phyloP scores from a whole-genome alignment of 169 alveolate species.

The Neospora caninum region DNA sequence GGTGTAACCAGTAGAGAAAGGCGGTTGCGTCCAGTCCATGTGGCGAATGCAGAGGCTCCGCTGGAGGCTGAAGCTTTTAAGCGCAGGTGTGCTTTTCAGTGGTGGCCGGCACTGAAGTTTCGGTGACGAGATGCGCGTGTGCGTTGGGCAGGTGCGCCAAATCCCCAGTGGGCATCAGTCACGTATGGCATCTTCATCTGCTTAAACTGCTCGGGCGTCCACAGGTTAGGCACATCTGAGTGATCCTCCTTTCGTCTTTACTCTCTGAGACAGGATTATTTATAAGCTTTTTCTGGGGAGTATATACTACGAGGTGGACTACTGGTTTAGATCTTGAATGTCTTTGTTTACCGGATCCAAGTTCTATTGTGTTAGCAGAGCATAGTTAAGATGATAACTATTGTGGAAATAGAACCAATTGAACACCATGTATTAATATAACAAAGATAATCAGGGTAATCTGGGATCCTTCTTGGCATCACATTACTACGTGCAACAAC shows the following conservation, averaged over 20 bases:
- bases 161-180: slow-evolving; percentile 97
- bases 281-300: slow-evolving; percentile 72
- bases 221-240: slow-evolving; percentile 47
- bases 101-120: too few species aligned
- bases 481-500: too few species aligned
- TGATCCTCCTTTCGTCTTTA: too few species aligned
- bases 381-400: neutral
- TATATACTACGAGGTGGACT: neutral
- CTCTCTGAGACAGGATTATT: too few species aligned
- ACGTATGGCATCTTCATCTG: slow-evolving; percentile 95
- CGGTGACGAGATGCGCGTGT: neutral
- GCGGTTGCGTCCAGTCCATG: too few species aligned
- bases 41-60: too few species aligned
- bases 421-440: neutral
- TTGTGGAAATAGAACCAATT: neutral
- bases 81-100: too few species aligned
- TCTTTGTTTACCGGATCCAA: too few species aligned
- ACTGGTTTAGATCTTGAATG: too few species aligned
- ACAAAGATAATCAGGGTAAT: neutral
- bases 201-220: slow-evolving; percentile 93
- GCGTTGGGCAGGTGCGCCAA: slow-evolving; percentile 83
- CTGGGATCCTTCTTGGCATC: too few species aligned
- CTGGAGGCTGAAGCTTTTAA: too few species aligned
- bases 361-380: neutral
- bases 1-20: too few species aligned